phyloP scores from a whole-genome alignment of 1,284 basidiomycete genomes.

The Leccinum solheimii region DNA sequence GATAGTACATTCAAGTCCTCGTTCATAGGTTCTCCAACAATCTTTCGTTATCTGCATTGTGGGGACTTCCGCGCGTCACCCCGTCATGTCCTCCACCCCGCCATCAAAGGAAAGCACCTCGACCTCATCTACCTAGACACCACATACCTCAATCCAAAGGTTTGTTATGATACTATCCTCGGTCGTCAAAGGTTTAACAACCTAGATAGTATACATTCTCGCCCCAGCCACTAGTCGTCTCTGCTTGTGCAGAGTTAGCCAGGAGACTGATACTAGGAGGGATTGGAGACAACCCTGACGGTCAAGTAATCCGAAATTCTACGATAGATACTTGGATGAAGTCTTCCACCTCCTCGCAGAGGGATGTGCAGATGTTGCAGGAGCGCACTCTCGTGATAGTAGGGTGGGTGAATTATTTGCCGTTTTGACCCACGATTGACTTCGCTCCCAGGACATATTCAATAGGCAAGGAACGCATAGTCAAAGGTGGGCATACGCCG shows the following conservation, averaged over 20 bases:
- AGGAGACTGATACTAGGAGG: slow-evolving; percentile 53
- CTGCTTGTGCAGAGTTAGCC: slow-evolving; percentile 87
- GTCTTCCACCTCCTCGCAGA: slow-evolving; percentile 28
- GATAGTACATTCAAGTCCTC: slow-evolving; percentile 74
- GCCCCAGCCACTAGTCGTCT: slow-evolving; percentile 88
- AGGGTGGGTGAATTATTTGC: slow-evolving; percentile 53
- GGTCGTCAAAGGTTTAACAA: neutral
- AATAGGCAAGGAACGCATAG: slow-evolving; percentile 96
- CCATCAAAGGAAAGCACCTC: slow-evolving; percentile 74
- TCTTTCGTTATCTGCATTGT: slow-evolving; percentile 92
- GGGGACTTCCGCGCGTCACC: slow-evolving; percentile 93
- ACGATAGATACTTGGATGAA: slow-evolving; percentile 47
- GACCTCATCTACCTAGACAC: slow-evolving; percentile 95
- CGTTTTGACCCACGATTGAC: neutral
- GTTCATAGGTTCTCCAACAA: slow-evolving; percentile 65
- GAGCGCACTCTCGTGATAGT: slow-evolving; percentile 72
- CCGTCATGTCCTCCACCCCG: slow-evolving; percentile 79
- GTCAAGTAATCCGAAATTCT: slow-evolving; percentile 15
- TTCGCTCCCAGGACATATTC: slow-evolving; percentile 76
- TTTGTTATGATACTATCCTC: slow-evolving; percentile 28
- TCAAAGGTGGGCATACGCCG: slow-evolving; percentile 67
- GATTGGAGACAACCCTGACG: slow-evolving; percentile 29
- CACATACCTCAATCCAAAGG: slow-evolving; percentile 92
- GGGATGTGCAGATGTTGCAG: slow-evolving; percentile 34
- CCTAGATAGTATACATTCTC: slow-evolving; percentile 83